phyloP scores from a whole-genome alignment of 805 yeast genomes.

The Candida maltosa region DNA sequence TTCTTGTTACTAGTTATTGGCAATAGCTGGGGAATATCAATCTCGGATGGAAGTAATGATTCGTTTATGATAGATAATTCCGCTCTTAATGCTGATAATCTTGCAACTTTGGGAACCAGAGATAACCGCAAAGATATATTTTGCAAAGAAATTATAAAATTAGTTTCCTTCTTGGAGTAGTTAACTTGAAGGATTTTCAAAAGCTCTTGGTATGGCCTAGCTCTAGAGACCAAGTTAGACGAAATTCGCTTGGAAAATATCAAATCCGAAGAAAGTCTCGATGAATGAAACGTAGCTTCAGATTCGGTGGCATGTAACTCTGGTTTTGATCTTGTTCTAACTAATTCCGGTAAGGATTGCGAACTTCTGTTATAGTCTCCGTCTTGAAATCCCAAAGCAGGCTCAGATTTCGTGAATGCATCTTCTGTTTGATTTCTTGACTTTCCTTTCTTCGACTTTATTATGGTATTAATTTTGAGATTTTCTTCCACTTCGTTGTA shows the following conservation, averaged over 20 bases:
- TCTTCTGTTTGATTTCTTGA: too few relatives aligned
- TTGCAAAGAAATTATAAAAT: constrained; percentile 86
- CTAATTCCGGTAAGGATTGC: constrained; percentile 31
- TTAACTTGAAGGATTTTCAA: constrained; percentile 55
- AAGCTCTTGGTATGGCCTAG: constrained; percentile 12
- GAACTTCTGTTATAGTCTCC: constrained; percentile 12
- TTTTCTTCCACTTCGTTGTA: constrained; percentile 15
- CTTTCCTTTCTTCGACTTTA: constrained; percentile 18
- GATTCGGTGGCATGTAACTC: constrained; percentile 18
- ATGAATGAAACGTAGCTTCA: too few relatives aligned
- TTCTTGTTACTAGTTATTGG: constrained; percentile 69
- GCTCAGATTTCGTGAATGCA: too few relatives aligned
- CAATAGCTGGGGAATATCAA: constrained; percentile 84
- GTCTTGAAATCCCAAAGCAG: too few relatives aligned
- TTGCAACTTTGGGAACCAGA: constrained; percentile 89
- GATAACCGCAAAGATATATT: constrained; percentile 84
- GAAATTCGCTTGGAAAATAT: constrained; percentile 9
- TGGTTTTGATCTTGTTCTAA: constrained; percentile 14
- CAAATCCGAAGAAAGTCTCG: constrained; percentile 12
- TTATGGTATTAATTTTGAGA: constrained; percentile 24
- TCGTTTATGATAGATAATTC: constrained; percentile 83
- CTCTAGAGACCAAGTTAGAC: too few relatives aligned
- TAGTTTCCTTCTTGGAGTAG: constrained; percentile 86
- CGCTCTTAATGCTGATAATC: constrained; percentile 83
- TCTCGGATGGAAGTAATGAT: constrained; percentile 82